phyloP scores from a whole-genome alignment of 352 stramenopile species.

The Globisporangium polare region DNA sequence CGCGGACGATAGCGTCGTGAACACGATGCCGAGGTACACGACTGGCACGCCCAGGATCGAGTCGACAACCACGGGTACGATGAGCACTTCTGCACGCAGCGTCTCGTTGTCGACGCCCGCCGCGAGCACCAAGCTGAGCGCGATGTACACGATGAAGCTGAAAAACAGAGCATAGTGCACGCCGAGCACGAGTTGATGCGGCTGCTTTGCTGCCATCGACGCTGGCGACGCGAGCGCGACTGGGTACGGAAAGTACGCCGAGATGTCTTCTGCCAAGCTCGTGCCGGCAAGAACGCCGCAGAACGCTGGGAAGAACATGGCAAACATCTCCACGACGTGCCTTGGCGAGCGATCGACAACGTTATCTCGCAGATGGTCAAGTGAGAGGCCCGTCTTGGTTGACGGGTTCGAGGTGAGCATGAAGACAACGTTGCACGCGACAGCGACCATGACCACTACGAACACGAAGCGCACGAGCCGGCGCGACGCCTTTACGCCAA shows the following conservation, averaged over 20 bases:
- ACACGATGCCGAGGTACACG: slow-evolving; percentile 38
- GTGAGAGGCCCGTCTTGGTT: slow-evolving; percentile 28
- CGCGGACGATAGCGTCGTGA: slow-evolving; percentile 40
- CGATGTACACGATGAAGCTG: slow-evolving; percentile 27
- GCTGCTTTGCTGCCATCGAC: slow-evolving; percentile 14
- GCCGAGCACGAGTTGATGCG: slow-evolving; percentile 35
- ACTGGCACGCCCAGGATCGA: slow-evolving; percentile 37
- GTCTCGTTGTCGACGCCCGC: slow-evolving; percentile 23
- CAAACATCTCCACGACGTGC: slow-evolving; percentile 30
- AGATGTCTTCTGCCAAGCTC: slow-evolving; percentile 32
- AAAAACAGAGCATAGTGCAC: slow-evolving; percentile 41
- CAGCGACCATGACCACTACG: slow-evolving; percentile 28
- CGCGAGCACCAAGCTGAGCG: slow-evolving; percentile 29
- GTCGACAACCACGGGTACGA: slow-evolving; percentile 42
- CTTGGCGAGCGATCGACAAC: slow-evolving; percentile 11
- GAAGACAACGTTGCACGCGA: slow-evolving; percentile 33
- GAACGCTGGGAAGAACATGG: slow-evolving; percentile 41
- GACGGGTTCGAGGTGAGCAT: slow-evolving; percentile 23
- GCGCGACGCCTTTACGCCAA: slow-evolving; percentile 19
- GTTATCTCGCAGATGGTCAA: slow-evolving; percentile 27
- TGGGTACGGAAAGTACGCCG: slow-evolving; percentile 13
- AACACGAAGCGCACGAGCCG: slow-evolving; percentile 31
- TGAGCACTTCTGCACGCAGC: slow-evolving; percentile 29
- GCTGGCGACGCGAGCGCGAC: slow-evolving; percentile 9
- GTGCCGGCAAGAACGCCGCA: slow-evolving; percentile 34